These are phyloP conservation scores for Fusarium lyarnte DNA, from an alignment of 2,329 filamentous ascomycete genomes.

Conservation along the genomic window DNA sequence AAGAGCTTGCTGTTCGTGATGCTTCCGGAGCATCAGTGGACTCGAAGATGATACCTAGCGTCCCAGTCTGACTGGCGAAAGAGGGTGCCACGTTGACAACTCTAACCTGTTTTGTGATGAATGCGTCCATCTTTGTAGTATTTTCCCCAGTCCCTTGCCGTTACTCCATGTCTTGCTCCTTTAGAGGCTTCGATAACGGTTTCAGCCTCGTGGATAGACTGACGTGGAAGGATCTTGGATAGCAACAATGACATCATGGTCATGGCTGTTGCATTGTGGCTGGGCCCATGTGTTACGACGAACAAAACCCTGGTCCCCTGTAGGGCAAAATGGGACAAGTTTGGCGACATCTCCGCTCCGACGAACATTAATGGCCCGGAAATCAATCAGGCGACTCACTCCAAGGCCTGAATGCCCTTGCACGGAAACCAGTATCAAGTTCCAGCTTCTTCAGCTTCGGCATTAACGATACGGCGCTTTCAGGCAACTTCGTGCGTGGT, in stretches of 20 bases:
- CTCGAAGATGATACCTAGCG: slow-evolving; percentile 23
- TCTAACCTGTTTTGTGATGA: slow-evolving; percentile 23
- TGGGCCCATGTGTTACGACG: slow-evolving; percentile 26
- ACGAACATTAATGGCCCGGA: slow-evolving; percentile 23
- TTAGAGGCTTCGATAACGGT: slow-evolving; percentile 17
- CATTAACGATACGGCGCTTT: slow-evolving; percentile 19
- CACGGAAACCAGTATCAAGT: neutral
- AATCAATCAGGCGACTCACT: slow-evolving; percentile 15
- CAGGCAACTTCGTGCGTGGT: neutral
- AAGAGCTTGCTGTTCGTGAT: slow-evolving; percentile 25
- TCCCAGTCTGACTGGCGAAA: slow-evolving; percentile 24
- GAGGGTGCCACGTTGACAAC: slow-evolving; percentile 40
- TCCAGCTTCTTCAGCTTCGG: slow-evolving; percentile 4
- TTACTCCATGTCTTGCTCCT: slow-evolving; percentile 15
- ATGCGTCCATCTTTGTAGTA: slow-evolving; percentile 1
- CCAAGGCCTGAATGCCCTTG: neutral
- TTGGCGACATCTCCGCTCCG: slow-evolving; percentile 26
- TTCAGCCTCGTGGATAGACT: slow-evolving; percentile 43
- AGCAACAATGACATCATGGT: slow-evolving; percentile 37
- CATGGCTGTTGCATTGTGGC: slow-evolving; percentile 17
- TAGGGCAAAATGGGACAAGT: slow-evolving; percentile 13
- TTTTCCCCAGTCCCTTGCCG: slow-evolving; percentile 11
- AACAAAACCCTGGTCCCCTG: slow-evolving; percentile 8
- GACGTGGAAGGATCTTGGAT: slow-evolving; percentile 36
- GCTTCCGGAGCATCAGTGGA: slow-evolving; percentile 17